A percentile compares a stretch with the other conserved stretches of the same genome.
Conservation (phyloP, 2,329 filamentous ascomycete species). For the Fusarium luffae region DNA sequence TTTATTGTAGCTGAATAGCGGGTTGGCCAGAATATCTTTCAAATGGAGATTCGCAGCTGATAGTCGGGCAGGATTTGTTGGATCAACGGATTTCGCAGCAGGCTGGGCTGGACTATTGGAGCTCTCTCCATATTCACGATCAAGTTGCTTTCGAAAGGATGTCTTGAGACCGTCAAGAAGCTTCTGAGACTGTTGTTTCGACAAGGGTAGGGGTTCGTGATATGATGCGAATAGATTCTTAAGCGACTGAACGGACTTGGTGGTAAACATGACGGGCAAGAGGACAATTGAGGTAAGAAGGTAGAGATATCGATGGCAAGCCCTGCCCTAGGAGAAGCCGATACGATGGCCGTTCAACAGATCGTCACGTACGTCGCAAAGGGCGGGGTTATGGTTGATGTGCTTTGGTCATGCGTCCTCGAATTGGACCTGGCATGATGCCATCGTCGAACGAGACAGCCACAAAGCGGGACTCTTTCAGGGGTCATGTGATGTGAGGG, state of each 20-base stretch:
- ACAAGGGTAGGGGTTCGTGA: slow-evolving; percentile 65
- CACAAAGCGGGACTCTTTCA: slow-evolving; percentile 32
- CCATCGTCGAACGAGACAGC: slow-evolving; percentile 43
- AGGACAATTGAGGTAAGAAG: slow-evolving; percentile 50
- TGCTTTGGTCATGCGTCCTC: slow-evolving; percentile 20
- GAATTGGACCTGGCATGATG: slow-evolving; percentile 37
- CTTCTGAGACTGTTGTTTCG: slow-evolving; percentile 62
- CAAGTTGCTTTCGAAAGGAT: slow-evolving; percentile 69
- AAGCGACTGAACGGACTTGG: slow-evolving; percentile 52
- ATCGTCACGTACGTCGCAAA: slow-evolving; percentile 10
- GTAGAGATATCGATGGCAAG: slow-evolving; percentile 22
- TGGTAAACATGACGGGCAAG: slow-evolving; percentile 51
- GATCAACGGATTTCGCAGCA: slow-evolving; percentile 33
- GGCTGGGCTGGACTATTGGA: slow-evolving; percentile 40
- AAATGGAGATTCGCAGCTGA: slow-evolving; percentile 59
- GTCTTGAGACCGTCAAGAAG: slow-evolving; percentile 66
- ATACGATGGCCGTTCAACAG: neutral
- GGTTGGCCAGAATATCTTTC: slow-evolving; percentile 67
- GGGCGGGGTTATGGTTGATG: slow-evolving; percentile 15
- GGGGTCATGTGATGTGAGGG: slow-evolving; percentile 42
- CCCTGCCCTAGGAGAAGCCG: slow-evolving; percentile 5
- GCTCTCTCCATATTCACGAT: slow-evolving; percentile 64
- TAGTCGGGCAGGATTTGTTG: slow-evolving; percentile 48
- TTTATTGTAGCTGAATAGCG: slow-evolving; percentile 60
- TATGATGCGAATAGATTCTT: slow-evolving; percentile 55